A percentile compares a stretch with the other conserved stretches of the same genome.
Conservation (phyloP, 2,329 filamentous ascomycete species). For the Arthrobotrys conoides region DNA sequence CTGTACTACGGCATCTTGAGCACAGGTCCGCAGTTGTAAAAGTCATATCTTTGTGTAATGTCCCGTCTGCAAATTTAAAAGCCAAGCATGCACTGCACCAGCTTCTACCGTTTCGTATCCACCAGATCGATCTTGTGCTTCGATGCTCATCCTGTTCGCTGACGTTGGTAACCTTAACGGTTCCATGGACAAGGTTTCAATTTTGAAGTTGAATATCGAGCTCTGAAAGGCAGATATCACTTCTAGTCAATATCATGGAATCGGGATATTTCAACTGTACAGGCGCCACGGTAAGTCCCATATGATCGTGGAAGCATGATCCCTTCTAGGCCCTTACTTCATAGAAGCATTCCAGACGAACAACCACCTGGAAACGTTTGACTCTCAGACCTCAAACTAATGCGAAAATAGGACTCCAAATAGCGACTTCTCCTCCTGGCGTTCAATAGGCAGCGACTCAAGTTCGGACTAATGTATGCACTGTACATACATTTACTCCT, state of each 20-base stretch:
- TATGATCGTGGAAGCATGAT: neutral
- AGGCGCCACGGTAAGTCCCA: constrained; percentile 16
- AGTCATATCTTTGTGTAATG: constrained; percentile 22
- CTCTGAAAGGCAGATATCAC: neutral
- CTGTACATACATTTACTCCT: neutral
- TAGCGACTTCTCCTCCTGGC: constrained; percentile 3
- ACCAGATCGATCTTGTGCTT: constrained; percentile 18
- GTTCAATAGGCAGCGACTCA: constrained; percentile 14
- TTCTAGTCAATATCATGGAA: neutral
- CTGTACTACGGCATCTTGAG: constrained; percentile 20
- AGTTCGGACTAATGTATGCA: neutral
- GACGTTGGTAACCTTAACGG: constrained; percentile 4
- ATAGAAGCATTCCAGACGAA: neutral
- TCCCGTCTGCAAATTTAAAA: neutral
- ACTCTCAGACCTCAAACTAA: constrained; percentile 11
- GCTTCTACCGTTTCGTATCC: constrained; percentile 15
- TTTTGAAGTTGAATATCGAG: neutral
- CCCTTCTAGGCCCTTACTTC: neutral
- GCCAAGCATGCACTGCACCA: neutral
- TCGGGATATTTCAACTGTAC: no score
- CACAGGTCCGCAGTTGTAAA: neutral
- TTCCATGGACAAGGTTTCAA: neutral
- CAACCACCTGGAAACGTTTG: constrained; percentile 2
- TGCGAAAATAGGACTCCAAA: neutral
- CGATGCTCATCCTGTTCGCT: neutral